Conservation (phyloP, 1,284 basidiomycete species). For the Lignosus rhinocerotis region DNA sequence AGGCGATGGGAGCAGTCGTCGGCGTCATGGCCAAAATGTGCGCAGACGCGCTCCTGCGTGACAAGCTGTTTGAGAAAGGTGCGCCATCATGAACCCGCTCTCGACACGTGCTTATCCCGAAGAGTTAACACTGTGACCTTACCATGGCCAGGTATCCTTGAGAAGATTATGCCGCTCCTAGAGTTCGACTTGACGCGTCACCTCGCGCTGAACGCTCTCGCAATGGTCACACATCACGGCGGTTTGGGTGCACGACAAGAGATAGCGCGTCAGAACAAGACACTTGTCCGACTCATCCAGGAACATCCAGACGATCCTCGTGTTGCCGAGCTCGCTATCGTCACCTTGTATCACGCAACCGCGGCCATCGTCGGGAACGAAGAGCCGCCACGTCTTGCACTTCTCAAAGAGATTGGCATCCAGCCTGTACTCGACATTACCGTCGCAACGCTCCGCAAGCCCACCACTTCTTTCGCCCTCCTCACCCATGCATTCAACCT, state of each 20-base stretch:
- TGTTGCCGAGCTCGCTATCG: slow-evolving; percentile 48
- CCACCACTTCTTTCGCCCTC: slow-evolving; percentile 39
- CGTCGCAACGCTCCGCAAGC: slow-evolving; percentile 36
- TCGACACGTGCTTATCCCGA: too few species aligned
- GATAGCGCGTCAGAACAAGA: slow-evolving; percentile 45
- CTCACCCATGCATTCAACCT: slow-evolving; percentile 52
- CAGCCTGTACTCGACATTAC: slow-evolving; percentile 5
- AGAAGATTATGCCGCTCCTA: slow-evolving; percentile 52
- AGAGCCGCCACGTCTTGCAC: slow-evolving; percentile 28
- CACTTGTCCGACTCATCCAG: slow-evolving; percentile 44
- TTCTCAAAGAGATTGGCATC: slow-evolving; percentile 30
- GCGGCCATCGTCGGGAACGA: slow-evolving; percentile 43
- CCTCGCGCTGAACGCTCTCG: slow-evolving; percentile 52
- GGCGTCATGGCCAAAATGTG: slow-evolving; percentile 63
- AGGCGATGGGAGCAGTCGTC: slow-evolving; percentile 46
- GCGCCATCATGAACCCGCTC: slow-evolving; percentile 3
- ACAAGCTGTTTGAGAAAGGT: slow-evolving; percentile 57
- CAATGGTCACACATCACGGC: slow-evolving; percentile 60
- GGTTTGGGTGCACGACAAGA: slow-evolving; percentile 46
- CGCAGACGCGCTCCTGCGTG: slow-evolving; percentile 52
- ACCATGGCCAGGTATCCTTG: slow-evolving; percentile 44
- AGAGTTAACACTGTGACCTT: background rate
- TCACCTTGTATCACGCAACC: slow-evolving; percentile 50
- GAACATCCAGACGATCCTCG: slow-evolving; percentile 48
- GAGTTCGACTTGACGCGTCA: slow-evolving; percentile 44